phyloP scores from a whole-genome alignment of 2,329 filamentous ascomycete species.

The Colletotrichum sp. region DNA sequence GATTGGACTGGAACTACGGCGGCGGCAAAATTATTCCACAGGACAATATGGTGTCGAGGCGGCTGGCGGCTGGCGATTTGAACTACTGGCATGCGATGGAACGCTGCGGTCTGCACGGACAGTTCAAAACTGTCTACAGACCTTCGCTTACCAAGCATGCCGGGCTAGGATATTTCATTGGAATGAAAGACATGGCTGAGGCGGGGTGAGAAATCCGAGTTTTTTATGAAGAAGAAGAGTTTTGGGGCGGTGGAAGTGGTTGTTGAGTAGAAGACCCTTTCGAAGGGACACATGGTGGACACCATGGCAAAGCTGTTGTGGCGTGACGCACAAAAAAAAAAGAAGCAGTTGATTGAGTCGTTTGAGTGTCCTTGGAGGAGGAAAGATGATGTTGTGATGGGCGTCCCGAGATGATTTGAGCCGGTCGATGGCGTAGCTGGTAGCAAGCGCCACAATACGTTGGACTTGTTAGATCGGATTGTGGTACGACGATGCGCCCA shows the following conservation, averaged over 20 bases:
- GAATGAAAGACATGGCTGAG: conserved; percentile 2
- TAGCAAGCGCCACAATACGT: not conserved
- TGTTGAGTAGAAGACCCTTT: conserved; percentile 22
- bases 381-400: conserved; percentile 17
- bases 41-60: not conserved
- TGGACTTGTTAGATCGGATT: not conserved
- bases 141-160: not conserved
- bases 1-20: not conserved
- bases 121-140: not conserved
- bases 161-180: not conserved
- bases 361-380: conserved; percentile 4
- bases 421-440: not conserved
- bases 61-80: not conserved
- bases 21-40: not conserved
- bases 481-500: not conserved
- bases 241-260: conserved; percentile 24
- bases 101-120: not conserved
- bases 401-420: conserved; percentile 6
- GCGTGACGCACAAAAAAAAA: conserved; percentile 20
- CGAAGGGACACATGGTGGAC: conserved; percentile 19
- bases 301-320: conserved; percentile 21
- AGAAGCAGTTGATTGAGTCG: conserved; percentile 13
- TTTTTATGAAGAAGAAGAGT: conserved; percentile 19
- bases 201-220: conserved; percentile 19
- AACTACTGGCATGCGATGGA: not conserved